Conservation (phyloP, 495 filamentous ascomycete species). For the Xylaria scruposa region DNA sequence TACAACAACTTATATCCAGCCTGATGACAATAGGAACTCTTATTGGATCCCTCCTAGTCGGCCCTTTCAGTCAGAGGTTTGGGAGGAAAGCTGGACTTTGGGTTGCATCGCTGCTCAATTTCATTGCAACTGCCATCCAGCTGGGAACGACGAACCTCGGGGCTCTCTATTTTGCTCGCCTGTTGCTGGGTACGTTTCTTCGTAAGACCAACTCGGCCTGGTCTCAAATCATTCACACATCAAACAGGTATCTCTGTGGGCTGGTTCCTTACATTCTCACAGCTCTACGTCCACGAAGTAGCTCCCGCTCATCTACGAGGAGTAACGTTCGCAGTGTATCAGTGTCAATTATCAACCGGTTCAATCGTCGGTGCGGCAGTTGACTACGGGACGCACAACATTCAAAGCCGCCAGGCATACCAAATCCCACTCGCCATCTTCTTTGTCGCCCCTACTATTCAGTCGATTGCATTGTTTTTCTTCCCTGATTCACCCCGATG, state of each 20-base stretch:
- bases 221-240: not conserved
- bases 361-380: constrained; percentile 60
- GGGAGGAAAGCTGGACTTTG: constrained; percentile 52
- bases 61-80: constrained; percentile 52
- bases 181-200: constrained; percentile 48
- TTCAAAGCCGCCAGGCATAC: constrained; percentile 51
- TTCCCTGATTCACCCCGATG: constrained; percentile 64
- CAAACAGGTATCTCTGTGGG: constrained; percentile 53
- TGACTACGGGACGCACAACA: constrained; percentile 56
- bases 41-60: constrained; percentile 53
- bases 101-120: constrained; percentile 50
- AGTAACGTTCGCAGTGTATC: constrained; percentile 49
- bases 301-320: constrained; percentile 51
- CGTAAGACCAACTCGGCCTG: not conserved
- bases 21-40: constrained; percentile 63
- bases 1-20: constrained; percentile 58
- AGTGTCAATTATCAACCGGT: constrained; percentile 50
- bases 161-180: constrained; percentile 55
- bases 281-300: constrained; percentile 58
- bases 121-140: constrained; percentile 54
- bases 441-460: constrained; percentile 56
- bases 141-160: constrained; percentile 54
- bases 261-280: constrained; percentile 59
- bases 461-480: constrained; percentile 56
- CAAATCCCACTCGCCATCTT: constrained; percentile 59